Evolutionary conservation across 768 basidiomycete genomes (phyloP), one percentile per base, ranked within the genome.

Genomic region (Pleurotus citrinopileatus): DNA sequence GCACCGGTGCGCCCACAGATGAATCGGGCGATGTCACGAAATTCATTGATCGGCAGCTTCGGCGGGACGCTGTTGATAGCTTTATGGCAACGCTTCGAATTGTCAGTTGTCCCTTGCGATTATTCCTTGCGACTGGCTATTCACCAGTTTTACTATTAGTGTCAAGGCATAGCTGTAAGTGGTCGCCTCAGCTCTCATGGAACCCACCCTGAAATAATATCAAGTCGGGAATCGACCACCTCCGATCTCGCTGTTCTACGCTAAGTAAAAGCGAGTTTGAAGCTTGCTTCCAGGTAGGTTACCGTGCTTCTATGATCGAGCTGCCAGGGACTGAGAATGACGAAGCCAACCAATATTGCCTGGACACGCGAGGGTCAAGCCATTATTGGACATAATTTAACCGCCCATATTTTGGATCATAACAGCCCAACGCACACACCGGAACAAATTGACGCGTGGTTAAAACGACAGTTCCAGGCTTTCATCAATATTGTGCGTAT

Each of bases 91-190:
- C 19, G 26, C 34, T 50, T 1, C 32, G 17, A 34, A 22, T 50
- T 6, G 47, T 50, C 19, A 3, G 47, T 29, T 47, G 25, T 10
- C 28, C n/a, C 29, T 10, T 34, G 1, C 15, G 7, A 44, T 26
- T 26, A 9, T 2, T 12, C 2, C 17, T 12, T 40, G 7, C 17
- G 17, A 2, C 19, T 2, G 17, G 2, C 15, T 7, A n/a, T 19
- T n/a, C 10, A 1, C 2, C 2, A 19, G 2, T 13, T 20, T 15
- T 17, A 15, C 20, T 7, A 4, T 50, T 22, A 50, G 47, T 36
- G 27, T 34, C 47, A 50, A 36, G 47, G 47, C 4, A 36, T 50
- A 3, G 47, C 47, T 15, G 47, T 50, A 22, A n/a, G 32, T 50
- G 2, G n/a, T n/a, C n/a, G 7, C 38, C 17, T 15, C 8, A 12